Evolutionary conservation across 2,329 filamentous ascomycete genomes (phyloP).

Genomic region (Pyricularia grisea): DNA sequence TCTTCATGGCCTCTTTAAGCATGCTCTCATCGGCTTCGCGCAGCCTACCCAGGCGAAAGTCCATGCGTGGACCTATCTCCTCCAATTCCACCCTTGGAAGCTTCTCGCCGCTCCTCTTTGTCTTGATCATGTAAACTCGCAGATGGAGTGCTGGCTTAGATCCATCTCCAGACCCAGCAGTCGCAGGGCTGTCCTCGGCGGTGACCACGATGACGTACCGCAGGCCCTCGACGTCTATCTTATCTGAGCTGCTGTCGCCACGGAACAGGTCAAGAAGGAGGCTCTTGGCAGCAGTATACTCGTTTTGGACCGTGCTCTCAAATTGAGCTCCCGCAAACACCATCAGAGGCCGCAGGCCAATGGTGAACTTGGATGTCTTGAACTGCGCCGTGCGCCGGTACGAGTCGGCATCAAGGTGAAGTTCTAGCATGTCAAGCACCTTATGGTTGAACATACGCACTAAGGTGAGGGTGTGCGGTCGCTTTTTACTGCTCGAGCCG

Average conservation of each 20-base stretch:
- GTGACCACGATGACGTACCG: slow-evolving; percentile 82
- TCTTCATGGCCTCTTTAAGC: slow-evolving; percentile 86
- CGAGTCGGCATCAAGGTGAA: slow-evolving; percentile 67
- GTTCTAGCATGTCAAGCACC: slow-evolving; percentile 89
- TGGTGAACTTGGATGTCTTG: slow-evolving; percentile 60
- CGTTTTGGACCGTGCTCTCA: slow-evolving; percentile 68
- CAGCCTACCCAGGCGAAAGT: slow-evolving; percentile 76
- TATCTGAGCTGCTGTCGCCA: slow-evolving; percentile 62
- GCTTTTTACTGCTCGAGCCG: slow-evolving; percentile 82
- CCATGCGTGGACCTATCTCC: slow-evolving; percentile 90
- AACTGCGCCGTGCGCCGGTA: slow-evolving; percentile 66
- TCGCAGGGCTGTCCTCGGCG: slow-evolving; percentile 50
- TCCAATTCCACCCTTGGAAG: slow-evolving; percentile 87
- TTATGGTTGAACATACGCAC: slow-evolving; percentile 77
- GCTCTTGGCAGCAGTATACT: slow-evolving; percentile 79
- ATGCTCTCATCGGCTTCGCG: slow-evolving; percentile 68
- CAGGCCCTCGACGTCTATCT: slow-evolving; percentile 89
- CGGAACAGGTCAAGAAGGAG: slow-evolving; percentile 87
- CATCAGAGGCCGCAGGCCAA: slow-evolving; percentile 82
- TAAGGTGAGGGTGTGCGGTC: slow-evolving; percentile 82
- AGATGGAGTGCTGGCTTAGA: slow-evolving; percentile 52
- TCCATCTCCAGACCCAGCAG: slow-evolving; percentile 24
- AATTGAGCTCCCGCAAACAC: slow-evolving; percentile 85
- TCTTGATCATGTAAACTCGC: slow-evolving; percentile 77
- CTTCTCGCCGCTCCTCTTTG: slow-evolving; percentile 77